These are phyloP conservation scores for Leptographium flavum DNA, from an alignment of 2,329 filamentous ascomycete genomes.

Conservation along the genomic window DNA sequence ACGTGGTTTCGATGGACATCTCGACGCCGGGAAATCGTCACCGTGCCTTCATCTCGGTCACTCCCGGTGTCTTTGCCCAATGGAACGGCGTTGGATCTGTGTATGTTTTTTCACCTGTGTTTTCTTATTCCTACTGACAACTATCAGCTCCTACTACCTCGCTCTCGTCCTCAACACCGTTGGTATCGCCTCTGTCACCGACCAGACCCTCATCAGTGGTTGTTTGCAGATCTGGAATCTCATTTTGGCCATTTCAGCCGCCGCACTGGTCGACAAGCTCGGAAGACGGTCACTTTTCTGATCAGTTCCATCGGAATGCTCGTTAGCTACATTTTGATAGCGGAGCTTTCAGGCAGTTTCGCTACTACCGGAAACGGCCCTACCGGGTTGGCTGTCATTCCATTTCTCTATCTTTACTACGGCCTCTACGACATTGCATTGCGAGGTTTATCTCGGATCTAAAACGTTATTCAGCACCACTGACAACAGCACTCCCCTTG, in stretches of 20 bases:
- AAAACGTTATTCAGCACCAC: neutral
- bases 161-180: slow-evolving; percentile 1
- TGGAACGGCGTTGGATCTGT: slow-evolving; percentile 3
- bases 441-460: neutral
- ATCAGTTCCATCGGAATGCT: slow-evolving; percentile 14
- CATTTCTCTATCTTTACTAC: slow-evolving; percentile 20
- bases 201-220: slow-evolving; percentile 27
- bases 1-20: no score
- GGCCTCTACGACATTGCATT: slow-evolving; percentile 13
- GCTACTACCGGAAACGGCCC: slow-evolving; percentile 9
- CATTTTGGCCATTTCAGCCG: slow-evolving; percentile 4
- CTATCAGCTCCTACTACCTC: slow-evolving; percentile 7
- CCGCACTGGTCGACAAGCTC: slow-evolving; percentile 16
- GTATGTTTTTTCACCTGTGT: no score
- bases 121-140: no score
- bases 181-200: slow-evolving; percentile 19
- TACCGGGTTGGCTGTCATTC: slow-evolving; percentile 15
- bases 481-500: neutral
- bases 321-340: slow-evolving; percentile 1
- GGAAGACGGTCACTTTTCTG: slow-evolving; percentile 20
- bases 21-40: slow-evolving; percentile 13
- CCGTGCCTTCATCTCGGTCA: slow-evolving; percentile 5
- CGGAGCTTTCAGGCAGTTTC: slow-evolving; percentile 1
- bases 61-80: slow-evolving; percentile 4
- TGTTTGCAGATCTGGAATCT: slow-evolving; percentile 12